A percentile compares a stretch with the other conserved stretches of the same genome.
Conservation (phyloP, 179 eudicot genomes). For the Heliamphora pulchella region DNA sequence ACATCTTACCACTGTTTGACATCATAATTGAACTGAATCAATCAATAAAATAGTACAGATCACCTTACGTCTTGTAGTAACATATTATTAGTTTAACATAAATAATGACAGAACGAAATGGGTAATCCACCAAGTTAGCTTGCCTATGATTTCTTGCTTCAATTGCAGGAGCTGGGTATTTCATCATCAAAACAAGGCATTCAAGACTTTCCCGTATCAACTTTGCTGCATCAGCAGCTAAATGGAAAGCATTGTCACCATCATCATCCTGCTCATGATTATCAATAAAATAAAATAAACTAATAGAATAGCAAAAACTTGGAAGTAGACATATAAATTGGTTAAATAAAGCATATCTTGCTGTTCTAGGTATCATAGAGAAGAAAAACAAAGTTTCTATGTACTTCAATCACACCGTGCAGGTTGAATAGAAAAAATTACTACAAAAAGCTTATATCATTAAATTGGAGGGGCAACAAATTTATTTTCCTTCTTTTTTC, state of each 20-base stretch:
- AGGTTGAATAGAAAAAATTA: background rate
- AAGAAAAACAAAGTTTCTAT: constrained; percentile 3
- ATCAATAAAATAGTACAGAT: background rate
- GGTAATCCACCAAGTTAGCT: constrained; percentile 15
- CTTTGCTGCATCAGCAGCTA: constrained; percentile 93
- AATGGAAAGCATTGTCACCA: constrained; percentile 95
- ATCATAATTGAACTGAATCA: constrained; percentile 1
- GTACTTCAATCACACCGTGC: background rate
- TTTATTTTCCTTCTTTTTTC: background rate
- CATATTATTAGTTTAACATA: background rate
- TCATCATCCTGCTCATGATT: constrained; percentile 68
- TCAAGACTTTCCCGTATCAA: constrained; percentile 88
- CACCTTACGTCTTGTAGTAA: background rate
- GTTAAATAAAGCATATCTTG: background rate
- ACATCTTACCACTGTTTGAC: constrained; percentile 70
- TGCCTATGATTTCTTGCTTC: constrained; percentile 78
- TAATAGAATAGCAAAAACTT: background rate
- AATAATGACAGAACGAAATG: background rate
- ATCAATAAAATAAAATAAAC: background rate
- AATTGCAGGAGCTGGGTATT: constrained; percentile 68
- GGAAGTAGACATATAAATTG: background rate
- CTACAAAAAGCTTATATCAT: background rate
- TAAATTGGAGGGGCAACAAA: background rate
- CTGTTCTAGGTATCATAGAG: constrained; percentile 6
- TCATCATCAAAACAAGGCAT: constrained; percentile 75